phyloP scores from a whole-genome alignment of 2,329 filamentous ascomycete genomes.

The Colletotrichum sp. region DNA sequence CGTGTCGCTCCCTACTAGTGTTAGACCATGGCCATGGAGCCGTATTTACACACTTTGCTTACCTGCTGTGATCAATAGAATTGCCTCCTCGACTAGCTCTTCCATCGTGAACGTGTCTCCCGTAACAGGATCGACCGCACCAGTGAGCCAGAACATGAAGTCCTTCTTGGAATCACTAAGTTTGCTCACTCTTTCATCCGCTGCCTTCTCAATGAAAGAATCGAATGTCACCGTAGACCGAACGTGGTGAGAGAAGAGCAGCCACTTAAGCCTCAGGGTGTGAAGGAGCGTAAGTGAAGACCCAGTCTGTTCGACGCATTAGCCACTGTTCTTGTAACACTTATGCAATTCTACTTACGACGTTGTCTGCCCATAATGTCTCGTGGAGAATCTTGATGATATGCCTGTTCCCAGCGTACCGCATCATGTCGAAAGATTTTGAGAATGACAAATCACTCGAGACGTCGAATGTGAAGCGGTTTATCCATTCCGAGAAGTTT shows the following conservation, averaged over 20 bases:
- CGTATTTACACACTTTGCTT: background rate
- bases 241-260: background rate
- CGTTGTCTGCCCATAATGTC: slow-evolving; percentile 8
- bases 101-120: background rate
- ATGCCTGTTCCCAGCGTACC: background rate
- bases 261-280: background rate
- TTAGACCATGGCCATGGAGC: no score
- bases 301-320: background rate
- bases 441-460: slow-evolving; percentile 6
- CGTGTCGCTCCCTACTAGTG: background rate
- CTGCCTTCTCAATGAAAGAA: background rate
- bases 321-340: background rate
- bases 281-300: background rate
- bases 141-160: slow-evolving; percentile 10
- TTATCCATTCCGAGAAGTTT: slow-evolving; percentile 6
- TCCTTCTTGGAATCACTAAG: background rate
- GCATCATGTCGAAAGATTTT: background rate
- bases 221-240: background rate
- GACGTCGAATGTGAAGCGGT: slow-evolving; percentile 7
- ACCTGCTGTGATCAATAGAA: slow-evolving; percentile 5
- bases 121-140: background rate
- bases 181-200: background rate
- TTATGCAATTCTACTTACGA: background rate
- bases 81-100: slow-evolving; percentile 6
- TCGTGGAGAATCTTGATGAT: background rate